phyloP scores from a whole-genome alignment of 148 eudicot genomes.

The Vaccinium macrocarpon region DNA sequence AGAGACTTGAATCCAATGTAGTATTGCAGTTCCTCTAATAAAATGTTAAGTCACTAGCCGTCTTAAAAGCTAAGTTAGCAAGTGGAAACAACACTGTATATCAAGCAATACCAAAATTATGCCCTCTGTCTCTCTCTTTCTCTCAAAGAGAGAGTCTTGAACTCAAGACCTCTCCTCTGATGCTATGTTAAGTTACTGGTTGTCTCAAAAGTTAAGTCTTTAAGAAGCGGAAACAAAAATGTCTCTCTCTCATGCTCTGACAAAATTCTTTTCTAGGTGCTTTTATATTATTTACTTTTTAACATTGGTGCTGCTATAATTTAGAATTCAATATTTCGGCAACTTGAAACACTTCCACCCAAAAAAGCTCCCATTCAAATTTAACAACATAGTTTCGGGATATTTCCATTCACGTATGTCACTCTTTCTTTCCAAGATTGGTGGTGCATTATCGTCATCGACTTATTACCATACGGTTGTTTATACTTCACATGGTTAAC shows the following conservation, averaged over 20 bases:
- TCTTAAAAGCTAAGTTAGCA: background rate
- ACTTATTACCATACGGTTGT: background rate
- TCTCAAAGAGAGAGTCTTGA: too few species aligned
- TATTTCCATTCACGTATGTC: background rate
- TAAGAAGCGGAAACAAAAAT: too few species aligned
- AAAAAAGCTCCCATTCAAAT: background rate
- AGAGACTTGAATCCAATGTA: background rate
- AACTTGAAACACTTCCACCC: background rate
- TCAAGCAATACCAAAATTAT: background rate
- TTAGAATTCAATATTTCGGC: background rate
- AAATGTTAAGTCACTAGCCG: background rate
- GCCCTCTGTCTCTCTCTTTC: background rate
- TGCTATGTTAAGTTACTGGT: too few species aligned
- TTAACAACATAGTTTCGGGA: background rate
- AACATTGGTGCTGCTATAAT: background rate
- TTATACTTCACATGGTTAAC: background rate
- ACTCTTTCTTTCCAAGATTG: background rate
- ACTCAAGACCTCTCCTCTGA: too few species aligned
- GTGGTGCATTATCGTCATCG: background rate
- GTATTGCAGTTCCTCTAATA: background rate
- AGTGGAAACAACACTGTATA: background rate
- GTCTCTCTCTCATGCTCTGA: background rate
- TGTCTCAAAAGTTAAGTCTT: too few species aligned
- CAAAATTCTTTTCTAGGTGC: background rate
- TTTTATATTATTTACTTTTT: background rate